phyloP scores from a whole-genome alignment of 2,329 filamentous ascomycete species.

The Botryotinia narcissicola region DNA sequence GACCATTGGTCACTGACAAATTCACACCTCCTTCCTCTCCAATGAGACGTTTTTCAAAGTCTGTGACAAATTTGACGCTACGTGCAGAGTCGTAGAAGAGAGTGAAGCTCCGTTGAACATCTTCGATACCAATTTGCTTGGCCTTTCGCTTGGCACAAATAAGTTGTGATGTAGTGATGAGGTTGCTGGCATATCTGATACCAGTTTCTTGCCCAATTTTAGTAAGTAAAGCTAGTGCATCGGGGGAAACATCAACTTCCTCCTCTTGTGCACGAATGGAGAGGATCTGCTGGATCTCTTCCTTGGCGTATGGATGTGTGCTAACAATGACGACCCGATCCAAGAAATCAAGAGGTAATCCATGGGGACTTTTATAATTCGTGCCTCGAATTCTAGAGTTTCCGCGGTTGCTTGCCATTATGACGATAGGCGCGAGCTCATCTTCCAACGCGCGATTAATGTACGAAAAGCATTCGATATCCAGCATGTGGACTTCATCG shows the following conservation, averaged over 20 bases:
- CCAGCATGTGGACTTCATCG: constrained; percentile 99
- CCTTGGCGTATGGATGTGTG: constrained; percentile 76
- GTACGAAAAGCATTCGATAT: constrained; percentile 98
- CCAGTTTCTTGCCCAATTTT: constrained; percentile 95
- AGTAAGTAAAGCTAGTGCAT: constrained; percentile 87
- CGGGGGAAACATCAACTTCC: constrained; percentile 85
- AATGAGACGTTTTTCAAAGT: constrained; percentile 91
- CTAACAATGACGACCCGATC: constrained; percentile 96
- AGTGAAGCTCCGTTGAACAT: constrained; percentile 90
- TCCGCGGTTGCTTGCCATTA: constrained; percentile 98
- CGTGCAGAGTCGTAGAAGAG: constrained; percentile 89
- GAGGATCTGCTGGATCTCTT: constrained; percentile 91
- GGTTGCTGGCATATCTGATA: constrained; percentile 92
- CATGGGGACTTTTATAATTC: constrained; percentile 89
- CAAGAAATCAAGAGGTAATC: constrained; percentile 90
- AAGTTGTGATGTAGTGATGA: constrained; percentile 91
- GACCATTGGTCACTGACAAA: constrained; percentile 56
- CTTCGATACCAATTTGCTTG: constrained; percentile 78
- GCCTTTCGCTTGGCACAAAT: constrained; percentile 81
- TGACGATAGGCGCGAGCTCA: constrained; percentile 92
- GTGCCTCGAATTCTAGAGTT: constrained; percentile 90
- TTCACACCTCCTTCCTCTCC: constrained; percentile 80
- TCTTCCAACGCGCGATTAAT: constrained; percentile 96
- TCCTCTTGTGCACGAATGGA: constrained; percentile 92
- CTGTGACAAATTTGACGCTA: constrained; percentile 85